Evolutionary conservation across 148 eudicot species (phyloP).

Genomic region (Camellia japonica): DNA sequence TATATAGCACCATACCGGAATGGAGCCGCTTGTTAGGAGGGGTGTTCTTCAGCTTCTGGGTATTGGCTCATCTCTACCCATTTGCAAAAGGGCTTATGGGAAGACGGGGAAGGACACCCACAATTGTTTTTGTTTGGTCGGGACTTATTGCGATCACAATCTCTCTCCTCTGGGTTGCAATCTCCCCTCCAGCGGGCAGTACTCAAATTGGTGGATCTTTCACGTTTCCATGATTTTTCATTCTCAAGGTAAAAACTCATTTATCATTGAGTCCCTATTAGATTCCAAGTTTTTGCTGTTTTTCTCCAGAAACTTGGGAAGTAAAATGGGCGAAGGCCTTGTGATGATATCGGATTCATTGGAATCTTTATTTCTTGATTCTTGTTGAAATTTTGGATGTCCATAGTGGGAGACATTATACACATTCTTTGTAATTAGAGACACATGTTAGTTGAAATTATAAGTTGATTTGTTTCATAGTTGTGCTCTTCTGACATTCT

Average conservation of each 20-base stretch:
- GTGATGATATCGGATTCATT: background rate
- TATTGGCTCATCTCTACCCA: conserved; percentile 87
- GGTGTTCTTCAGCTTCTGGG: conserved; percentile 96
- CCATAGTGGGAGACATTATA: background rate
- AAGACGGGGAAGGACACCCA: conserved; percentile 85
- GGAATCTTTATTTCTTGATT: background rate
- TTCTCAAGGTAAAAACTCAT: background rate
- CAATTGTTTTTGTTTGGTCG: conserved; percentile 86
- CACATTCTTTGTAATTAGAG: conserved; percentile 17
- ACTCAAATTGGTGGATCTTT: conserved; percentile 68
- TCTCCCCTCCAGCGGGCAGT: conserved; percentile 60
- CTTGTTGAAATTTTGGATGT: conserved; percentile 7
- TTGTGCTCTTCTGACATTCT: background rate
- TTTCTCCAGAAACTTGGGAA: conserved; percentile 5
- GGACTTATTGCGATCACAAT: conserved; percentile 89
- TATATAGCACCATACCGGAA: conserved; percentile 73
- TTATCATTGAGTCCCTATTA: background rate
- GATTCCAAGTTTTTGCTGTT: background rate
- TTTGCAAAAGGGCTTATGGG: conserved; percentile 97
- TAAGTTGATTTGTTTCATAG: background rate
- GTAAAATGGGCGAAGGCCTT: background rate
- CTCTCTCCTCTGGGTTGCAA: conserved; percentile 83
- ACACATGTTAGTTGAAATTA: background rate
- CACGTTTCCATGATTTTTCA: conserved; percentile 52
- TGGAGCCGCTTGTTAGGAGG: conserved; percentile 92